These are phyloP conservation scores for Calonectria fujianensis DNA, from an alignment of 2,329 filamentous ascomycete species.

Conservation along the genomic window DNA sequence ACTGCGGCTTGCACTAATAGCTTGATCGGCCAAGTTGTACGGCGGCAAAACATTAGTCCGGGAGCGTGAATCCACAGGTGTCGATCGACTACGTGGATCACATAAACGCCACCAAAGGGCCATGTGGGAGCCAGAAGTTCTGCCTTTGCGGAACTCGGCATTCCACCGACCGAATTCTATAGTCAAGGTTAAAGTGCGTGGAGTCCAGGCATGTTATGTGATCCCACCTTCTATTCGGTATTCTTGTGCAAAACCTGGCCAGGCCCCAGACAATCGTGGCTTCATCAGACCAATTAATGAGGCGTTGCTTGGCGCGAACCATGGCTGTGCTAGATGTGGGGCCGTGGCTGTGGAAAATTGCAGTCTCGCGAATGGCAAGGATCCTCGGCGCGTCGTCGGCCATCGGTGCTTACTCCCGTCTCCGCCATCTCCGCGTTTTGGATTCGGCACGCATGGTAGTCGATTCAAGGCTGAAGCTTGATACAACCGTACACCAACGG, in stretches of 20 bases:
- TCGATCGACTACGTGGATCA: background rate
- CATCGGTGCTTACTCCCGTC: background rate
- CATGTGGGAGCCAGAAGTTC: too few relatives aligned
- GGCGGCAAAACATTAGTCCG: conserved; percentile 17
- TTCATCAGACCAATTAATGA: background rate
- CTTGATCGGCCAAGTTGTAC: background rate
- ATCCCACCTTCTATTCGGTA: background rate
- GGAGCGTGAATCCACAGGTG: background rate
- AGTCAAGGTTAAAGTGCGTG: too few relatives aligned
- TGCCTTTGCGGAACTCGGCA: too few relatives aligned
- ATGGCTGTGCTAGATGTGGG: background rate
- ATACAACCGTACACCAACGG: background rate
- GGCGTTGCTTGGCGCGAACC: background rate
- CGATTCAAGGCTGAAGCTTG: background rate
- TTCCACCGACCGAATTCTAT: too few relatives aligned
- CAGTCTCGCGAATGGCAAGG: background rate
- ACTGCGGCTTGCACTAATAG: background rate
- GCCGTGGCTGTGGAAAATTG: background rate
- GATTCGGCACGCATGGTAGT: background rate
- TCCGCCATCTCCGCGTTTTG: background rate
- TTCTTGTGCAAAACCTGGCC: background rate
- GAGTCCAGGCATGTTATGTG: too few relatives aligned
- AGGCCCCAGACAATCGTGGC: background rate
- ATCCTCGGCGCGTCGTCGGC: background rate
- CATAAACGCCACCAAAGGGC: too few relatives aligned